phyloP scores from a whole-genome alignment of 1,284 basidiomycete genomes.

The Pseudozyma pruni region DNA sequence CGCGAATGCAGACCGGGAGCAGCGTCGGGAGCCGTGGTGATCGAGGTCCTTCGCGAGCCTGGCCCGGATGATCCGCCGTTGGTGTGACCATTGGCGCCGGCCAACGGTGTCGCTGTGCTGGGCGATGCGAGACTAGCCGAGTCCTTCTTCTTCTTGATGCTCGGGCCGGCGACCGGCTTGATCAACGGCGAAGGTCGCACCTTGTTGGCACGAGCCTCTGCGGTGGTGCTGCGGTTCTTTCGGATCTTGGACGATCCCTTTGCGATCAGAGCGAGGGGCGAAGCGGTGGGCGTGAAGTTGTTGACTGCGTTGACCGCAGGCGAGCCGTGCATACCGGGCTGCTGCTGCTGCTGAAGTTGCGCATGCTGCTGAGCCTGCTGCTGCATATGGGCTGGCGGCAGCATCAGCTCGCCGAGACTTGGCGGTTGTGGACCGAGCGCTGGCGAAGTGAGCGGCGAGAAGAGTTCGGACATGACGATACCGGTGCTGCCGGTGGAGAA shows the following conservation, averaged over 20 bases:
- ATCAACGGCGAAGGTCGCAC: conserved; percentile 64
- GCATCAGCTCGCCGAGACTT: conserved; percentile 53
- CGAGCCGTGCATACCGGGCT: conserved; percentile 28
- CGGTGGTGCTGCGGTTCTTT: conserved; percentile 58
- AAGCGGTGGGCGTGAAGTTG: conserved; percentile 56
- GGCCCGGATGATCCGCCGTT: conserved; percentile 21
- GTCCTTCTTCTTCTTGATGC: conserved; percentile 46
- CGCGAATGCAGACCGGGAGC: conserved; percentile 20
- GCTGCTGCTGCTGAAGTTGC: conserved; percentile 57
- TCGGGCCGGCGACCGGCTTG: conserved; percentile 56
- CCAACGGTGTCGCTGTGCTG: conserved; percentile 20
- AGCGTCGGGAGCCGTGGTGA: conserved; percentile 11
- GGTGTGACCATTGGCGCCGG: conserved; percentile 16
- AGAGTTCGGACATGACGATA: conserved; percentile 70
- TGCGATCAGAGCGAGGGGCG: conserved; percentile 48
- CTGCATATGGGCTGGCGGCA: conserved; percentile 49
- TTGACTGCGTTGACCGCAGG: conserved; percentile 32
- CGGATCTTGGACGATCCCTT: conserved; percentile 51
- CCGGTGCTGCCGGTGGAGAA: conserved; percentile 65
- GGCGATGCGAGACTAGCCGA: conserved; percentile 11
- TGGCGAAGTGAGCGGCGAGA: conserved; percentile 74
- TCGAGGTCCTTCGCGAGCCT: conserved; percentile 28
- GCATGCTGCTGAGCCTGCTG: too few relatives aligned
- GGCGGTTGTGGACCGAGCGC: conserved; percentile 71
- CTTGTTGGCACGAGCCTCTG: conserved; percentile 57